Evolutionary conservation across 805 yeast genomes (phyloP).

Genomic region (Wickerhamiella kurtzmanii): DNA sequence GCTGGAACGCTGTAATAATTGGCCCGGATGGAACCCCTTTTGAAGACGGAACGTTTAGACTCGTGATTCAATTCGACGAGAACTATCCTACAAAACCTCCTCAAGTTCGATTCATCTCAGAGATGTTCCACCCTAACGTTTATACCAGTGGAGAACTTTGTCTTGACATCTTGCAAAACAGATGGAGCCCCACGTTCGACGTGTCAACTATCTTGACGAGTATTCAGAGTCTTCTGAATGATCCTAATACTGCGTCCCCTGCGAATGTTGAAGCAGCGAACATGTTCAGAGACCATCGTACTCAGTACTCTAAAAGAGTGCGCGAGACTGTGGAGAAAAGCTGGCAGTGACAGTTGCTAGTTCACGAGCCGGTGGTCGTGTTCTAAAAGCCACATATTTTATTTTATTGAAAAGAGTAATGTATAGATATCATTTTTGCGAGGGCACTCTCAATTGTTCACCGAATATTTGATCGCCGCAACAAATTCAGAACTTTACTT

Average conservation of each 20-base stretch:
- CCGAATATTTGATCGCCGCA: too few relatives aligned
- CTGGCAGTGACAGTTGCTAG: slow-evolving; percentile 16
- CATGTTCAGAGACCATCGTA: slow-evolving; percentile 84
- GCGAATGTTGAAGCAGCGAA: slow-evolving; percentile 98
- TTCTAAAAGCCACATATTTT: background rate
- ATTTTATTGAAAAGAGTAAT: too few relatives aligned
- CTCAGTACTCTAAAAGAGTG: slow-evolving; percentile 82
- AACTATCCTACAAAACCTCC: slow-evolving; percentile 98
- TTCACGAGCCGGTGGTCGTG: background rate
- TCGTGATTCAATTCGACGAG: slow-evolving; percentile 80
- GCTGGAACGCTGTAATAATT: slow-evolving; percentile 95
- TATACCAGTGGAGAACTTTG: slow-evolving; percentile 93
- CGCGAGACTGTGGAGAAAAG: slow-evolving; percentile 74
- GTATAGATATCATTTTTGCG: background rate
- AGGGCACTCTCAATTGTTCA: background rate
- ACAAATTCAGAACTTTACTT: too few relatives aligned
- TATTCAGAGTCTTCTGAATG: slow-evolving; percentile 73
- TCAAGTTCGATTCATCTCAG: slow-evolving; percentile 72
- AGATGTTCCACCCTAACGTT: slow-evolving; percentile 97
- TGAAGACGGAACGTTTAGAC: slow-evolving; percentile 92
- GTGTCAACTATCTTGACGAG: slow-evolving; percentile 91
- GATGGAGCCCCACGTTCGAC: slow-evolving; percentile 98
- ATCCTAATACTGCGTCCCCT: slow-evolving; percentile 92
- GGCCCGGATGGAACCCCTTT: slow-evolving; percentile 97
- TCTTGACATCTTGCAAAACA: slow-evolving; percentile 85